Evolutionary conservation across 2,329 filamentous ascomycete genomes (phyloP).

Genomic region (Colletotrichum abscissum): DNA sequence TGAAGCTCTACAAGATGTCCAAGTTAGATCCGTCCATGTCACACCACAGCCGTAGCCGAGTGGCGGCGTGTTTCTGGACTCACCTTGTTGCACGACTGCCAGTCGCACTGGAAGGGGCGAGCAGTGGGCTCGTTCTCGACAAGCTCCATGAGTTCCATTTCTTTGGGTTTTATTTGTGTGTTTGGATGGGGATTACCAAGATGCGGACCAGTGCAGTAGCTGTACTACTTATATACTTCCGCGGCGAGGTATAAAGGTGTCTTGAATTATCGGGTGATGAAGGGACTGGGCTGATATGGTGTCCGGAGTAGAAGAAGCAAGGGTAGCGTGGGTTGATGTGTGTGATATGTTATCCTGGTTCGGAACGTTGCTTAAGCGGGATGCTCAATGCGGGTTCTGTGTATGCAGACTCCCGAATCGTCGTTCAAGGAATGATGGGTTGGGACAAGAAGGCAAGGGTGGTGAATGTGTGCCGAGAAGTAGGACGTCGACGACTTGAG

Average conservation of each 20-base stretch:
- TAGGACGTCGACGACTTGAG: constrained; percentile 31
- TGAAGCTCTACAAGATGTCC: constrained; percentile 69
- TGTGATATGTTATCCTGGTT: constrained; percentile 26
- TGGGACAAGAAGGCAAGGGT: constrained; percentile 8
- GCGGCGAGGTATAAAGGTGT: constrained; percentile 13
- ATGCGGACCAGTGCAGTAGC: constrained; percentile 37
- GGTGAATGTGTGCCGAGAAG: constrained; percentile 17
- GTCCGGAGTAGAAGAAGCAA: constrained; percentile 25
- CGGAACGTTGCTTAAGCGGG: constrained; percentile 31
- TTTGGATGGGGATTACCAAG: constrained; percentile 45
- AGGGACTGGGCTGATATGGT: constrained; percentile 11
- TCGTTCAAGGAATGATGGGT: constrained; percentile 23
- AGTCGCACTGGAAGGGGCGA: constrained; percentile 73
- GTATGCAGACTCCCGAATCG: constrained; percentile 28
- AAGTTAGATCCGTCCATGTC: constrained; percentile 29
- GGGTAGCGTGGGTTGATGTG: constrained; percentile 26
- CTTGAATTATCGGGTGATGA: constrained; percentile 31
- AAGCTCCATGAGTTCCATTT: constrained; percentile 74
- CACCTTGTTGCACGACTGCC: constrained; percentile 72
- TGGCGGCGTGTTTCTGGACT: constrained; percentile 36
- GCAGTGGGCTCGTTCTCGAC: constrained; percentile 72
- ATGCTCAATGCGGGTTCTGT: constrained; percentile 30
- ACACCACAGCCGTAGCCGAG: neutral
- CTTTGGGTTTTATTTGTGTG: constrained; percentile 41
- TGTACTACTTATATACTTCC: constrained; percentile 33